Conservation (phyloP, 1,284 basidiomycete species). For the Leccinum subatratum region DNA sequence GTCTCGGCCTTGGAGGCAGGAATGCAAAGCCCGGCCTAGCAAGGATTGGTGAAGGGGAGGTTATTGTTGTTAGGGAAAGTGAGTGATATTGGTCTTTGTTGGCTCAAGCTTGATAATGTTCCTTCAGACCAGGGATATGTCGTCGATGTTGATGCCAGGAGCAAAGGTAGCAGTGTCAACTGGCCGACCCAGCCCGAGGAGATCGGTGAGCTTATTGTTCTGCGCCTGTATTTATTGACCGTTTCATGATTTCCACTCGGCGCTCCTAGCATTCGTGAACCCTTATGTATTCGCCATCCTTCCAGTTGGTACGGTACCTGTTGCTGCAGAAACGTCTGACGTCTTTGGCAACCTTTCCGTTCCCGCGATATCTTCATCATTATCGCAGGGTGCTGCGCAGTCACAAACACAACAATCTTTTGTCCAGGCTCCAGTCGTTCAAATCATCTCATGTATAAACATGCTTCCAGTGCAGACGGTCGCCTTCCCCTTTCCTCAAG, state of each 20-base stretch:
- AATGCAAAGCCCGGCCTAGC: slow-evolving; percentile 64
- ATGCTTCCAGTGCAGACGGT: slow-evolving; percentile 62
- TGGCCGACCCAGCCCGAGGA: slow-evolving; percentile 85
- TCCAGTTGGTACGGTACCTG: slow-evolving; percentile 59
- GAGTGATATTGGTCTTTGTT: slow-evolving; percentile 30
- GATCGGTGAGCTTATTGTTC: slow-evolving; percentile 45
- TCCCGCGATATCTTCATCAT: slow-evolving; percentile 26
- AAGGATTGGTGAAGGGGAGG: slow-evolving; percentile 62
- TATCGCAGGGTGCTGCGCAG: slow-evolving; percentile 17
- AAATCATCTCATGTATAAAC: slow-evolving; percentile 77
- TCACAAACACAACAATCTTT: slow-evolving; percentile 29
- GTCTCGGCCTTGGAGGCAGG: slow-evolving; percentile 71
- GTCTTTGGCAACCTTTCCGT: slow-evolving; percentile 22
- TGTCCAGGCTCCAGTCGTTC: slow-evolving; percentile 57
- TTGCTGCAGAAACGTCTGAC: slow-evolving; percentile 21
- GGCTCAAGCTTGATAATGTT: neutral
- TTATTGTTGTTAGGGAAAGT: slow-evolving; percentile 80
- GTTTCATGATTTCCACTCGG: neutral
- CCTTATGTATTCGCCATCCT: slow-evolving; percentile 84
- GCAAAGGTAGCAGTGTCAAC: slow-evolving; percentile 57
- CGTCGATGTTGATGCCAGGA: slow-evolving; percentile 67
- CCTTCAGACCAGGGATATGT: slow-evolving; percentile 67
- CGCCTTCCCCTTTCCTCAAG: slow-evolving; percentile 54
- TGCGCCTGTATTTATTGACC: neutral
- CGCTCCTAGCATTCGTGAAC: slow-evolving; percentile 61